A percentile compares a stretch with the other conserved stretches of the same genome.
Conservation (phyloP, 2,329 filamentous ascomycete genomes). For the Claviceps digitariae region DNA sequence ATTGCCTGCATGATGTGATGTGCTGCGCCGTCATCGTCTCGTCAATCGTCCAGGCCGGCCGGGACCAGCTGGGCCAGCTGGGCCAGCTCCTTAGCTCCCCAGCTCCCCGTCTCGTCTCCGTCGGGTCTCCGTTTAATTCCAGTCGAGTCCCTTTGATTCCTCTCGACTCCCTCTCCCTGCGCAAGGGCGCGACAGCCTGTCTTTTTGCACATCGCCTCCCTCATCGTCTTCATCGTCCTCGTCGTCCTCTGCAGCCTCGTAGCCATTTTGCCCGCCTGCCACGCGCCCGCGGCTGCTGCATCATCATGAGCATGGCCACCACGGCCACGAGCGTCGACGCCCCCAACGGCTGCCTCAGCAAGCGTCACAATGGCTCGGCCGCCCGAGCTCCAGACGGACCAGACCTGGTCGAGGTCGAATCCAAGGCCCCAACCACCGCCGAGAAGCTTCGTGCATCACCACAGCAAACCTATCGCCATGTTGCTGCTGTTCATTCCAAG, state of each 20-base stretch:
- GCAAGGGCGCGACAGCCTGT: not conserved
- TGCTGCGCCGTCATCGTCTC: not conserved
- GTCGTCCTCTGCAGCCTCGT: not conserved
- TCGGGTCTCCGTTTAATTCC: no score
- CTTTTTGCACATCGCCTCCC: not conserved
- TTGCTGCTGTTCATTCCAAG: conserved; percentile 69
- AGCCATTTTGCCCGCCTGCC: not conserved
- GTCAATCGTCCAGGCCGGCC: not conserved
- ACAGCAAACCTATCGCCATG: conserved; percentile 70
- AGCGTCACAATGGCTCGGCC: conserved; percentile 10
- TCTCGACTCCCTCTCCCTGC: not conserved
- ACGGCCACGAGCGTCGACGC: conserved; percentile 23
- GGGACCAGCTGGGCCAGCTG: not conserved
- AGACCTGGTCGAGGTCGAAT: conserved; percentile 15
- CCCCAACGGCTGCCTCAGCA: conserved; percentile 12
- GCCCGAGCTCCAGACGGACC: not conserved
- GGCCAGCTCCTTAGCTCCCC: no score
- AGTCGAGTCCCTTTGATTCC: not conserved
- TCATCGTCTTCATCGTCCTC: not conserved
- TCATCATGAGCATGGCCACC: conserved; percentile 27
- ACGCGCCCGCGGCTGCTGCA: not conserved
- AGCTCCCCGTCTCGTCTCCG: not conserved
- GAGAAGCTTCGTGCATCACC: conserved; percentile 11
- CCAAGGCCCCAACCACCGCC: conserved; percentile 11
- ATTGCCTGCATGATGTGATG: no score